These are phyloP conservation scores for Boletus pseudopeckii DNA, from an alignment of 768 basidiomycete genomes.

Conservation along the genomic window DNA sequence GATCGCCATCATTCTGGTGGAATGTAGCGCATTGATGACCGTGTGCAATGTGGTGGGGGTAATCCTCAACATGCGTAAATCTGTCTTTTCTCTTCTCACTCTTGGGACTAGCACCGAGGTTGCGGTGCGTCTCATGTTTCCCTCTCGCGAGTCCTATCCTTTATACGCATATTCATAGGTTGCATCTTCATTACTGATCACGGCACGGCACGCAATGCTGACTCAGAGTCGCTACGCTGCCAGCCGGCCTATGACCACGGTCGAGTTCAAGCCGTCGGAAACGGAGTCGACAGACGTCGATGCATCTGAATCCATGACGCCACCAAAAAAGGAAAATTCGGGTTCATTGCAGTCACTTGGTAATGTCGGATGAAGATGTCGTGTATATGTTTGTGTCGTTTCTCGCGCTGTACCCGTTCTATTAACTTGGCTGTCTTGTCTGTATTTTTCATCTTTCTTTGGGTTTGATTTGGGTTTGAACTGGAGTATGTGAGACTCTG, in stretches of 20 bases:
- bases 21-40: slow-evolving; percentile 17
- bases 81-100: background rate
- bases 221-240: background rate
- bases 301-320: background rate
- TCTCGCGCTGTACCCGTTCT: too few species aligned
- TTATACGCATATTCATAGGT: background rate
- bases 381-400: too few species aligned
- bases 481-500: too few species aligned
- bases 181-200: slow-evolving; percentile 17
- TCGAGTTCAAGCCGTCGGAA: background rate
- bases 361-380: too few species aligned
- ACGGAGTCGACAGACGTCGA: background rate
- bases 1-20: slow-evolving; percentile 16
- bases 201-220: slow-evolving; percentile 10
- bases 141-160: too few species aligned
- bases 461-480: slow-evolving; percentile 19
- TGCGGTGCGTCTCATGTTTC: slow-evolving; percentile 7
- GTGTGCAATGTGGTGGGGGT: slow-evolving; percentile 6
- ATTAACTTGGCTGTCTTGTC: too few species aligned
- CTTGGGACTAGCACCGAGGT: slow-evolving; percentile 15
- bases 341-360: background rate
- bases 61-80: background rate
- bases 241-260: background rate
- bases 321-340: too few species aligned
- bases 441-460: slow-evolving; percentile 36